These are phyloP conservation scores for Medicago ruthenica DNA, from an alignment of 306 rosid species.

Conservation along the genomic window DNA sequence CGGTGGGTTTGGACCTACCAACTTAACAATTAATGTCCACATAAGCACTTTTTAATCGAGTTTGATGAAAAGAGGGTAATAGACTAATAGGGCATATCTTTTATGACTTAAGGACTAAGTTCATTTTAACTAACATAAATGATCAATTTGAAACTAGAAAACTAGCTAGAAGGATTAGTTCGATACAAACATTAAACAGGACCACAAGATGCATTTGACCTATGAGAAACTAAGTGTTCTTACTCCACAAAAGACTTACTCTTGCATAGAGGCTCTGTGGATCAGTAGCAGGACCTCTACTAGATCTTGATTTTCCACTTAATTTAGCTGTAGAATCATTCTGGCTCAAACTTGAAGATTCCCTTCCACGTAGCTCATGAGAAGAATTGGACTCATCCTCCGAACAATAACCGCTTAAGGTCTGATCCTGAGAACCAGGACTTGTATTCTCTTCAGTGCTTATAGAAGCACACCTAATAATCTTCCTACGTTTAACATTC, in stretches of 20 bases:
- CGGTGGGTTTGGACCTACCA: too few relatives aligned
- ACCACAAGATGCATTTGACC: too few relatives aligned
- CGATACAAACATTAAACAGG: too few relatives aligned
- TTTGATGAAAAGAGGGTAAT: too few relatives aligned
- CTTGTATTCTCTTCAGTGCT: slow-evolving; percentile 32
- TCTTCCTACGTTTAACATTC: slow-evolving; percentile 55
- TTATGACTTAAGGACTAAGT: too few relatives aligned
- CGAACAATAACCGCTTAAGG: slow-evolving; percentile 69
- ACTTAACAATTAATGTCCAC: too few relatives aligned
- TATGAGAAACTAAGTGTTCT: neutral
- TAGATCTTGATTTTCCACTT: slow-evolving; percentile 67
- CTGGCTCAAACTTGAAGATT: slow-evolving; percentile 52
- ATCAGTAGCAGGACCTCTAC: slow-evolving; percentile 78
- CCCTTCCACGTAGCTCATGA: slow-evolving; percentile 58
- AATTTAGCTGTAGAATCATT: slow-evolving; percentile 43
- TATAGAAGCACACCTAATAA: slow-evolving; percentile 38
- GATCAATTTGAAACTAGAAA: too few relatives aligned
- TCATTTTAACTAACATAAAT: too few relatives aligned
- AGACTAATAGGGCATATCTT: too few relatives aligned
- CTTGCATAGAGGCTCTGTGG: slow-evolving; percentile 94
- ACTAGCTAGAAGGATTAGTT: too few relatives aligned
- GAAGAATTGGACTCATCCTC: slow-evolving; percentile 69
- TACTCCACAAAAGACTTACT: slow-evolving; percentile 46
- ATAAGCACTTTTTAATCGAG: too few relatives aligned
- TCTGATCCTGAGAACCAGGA: slow-evolving; percentile 43